Base-by-base conservation (phyloP, 2,329 filamentous ascomycete species). In the Gliomastix tumulicola region DNA sequence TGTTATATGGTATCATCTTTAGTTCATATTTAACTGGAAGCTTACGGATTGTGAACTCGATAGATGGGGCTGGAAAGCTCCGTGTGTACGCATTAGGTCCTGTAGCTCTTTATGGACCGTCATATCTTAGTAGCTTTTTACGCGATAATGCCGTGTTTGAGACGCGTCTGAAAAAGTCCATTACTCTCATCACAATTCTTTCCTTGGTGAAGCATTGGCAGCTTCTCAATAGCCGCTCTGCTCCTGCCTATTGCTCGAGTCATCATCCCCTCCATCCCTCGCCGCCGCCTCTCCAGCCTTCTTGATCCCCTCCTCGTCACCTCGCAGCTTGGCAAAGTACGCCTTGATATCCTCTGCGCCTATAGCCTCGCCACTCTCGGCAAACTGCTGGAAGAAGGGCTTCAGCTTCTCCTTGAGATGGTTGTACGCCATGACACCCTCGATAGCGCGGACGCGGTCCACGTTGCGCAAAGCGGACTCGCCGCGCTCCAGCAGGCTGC, bases 341-440 rank as follows among this genome's bases (percentile, higher is more conserved):
- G 78, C 78, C 60, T 96, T 98, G 61, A 98, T 92, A 60, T 97
- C 89, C 54, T 98, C 92, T 2, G 90, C 90, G 2, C 88, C 82
- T 17, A 98, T 89, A 1, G 86, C 81, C 58, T 85, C 69, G 2
- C 90, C 90, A 44, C 83, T 94, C 55, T 96, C 88, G 1, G 92
- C 92, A 56, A 95, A 98, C 30, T 94, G 84, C 61, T 89, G 80
- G 51, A 98, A 78, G 57, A 98, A 97, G 0, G 82, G 82, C 68
- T 90, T 95, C n/a, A 98, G 79, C 55, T 90, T 89, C 53, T 97
- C 89, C 54, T 94, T 92, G 41, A 98, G 74, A 51, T 94, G 84
- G 51, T 97, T 96, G 62, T 97, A 98, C 1, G 89, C 90, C 88
- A 97, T 96, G 32, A 94, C 90, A 13, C 92, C 92, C 58, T 98